Evolutionary conservation across 129 eudicot genomes (phyloP), one percentile per base, ranked within the genome.

Genomic region (Logfia minima): DNA sequence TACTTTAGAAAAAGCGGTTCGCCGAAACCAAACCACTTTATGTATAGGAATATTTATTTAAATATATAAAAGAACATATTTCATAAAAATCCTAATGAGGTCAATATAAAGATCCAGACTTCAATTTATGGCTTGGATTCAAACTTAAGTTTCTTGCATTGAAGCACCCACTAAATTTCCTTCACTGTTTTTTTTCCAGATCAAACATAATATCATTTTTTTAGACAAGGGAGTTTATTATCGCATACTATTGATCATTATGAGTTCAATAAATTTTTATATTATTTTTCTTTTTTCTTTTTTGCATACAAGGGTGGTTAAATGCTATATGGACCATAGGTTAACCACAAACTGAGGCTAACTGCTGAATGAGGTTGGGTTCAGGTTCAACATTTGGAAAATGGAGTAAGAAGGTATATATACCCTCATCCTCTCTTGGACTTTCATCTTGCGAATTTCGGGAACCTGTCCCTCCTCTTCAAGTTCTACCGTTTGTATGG

Each of bases 351-450:
- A 11, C 14, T 11, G 1, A 14, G 18, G 55, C 55, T 48, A 48
- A 48, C 55, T 48, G 18, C 55, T 11, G 3, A 48, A 48, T 48
- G 18, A 14, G 55, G 55, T 48, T 48, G 3, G 16, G 55, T 48
- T 48, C 14, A 48, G 17, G 55, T 45, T 45, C 6, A 48, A 4
- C 19, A 19, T 77, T 71, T 60, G 16, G 55, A 29, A 55, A 58
- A 9, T 76, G 18, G 56, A 55, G 41, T 29, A 45, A 48, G 32
- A 22, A 75, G 69, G 26, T 21, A 59, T 13, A 48, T 48, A 48
- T 81, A 85, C 96, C 92, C 84, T 90, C 82, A 93, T 83, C 82
- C 87, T 93, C 76, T 93, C 96, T 81, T 79, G 90, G 61, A 90
- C 86, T 75, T 85, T 88, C 80, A 86, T 92, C 75, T 39, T 80